A percentile compares a stretch with the other conserved stretches of the same genome.
Evolutionary conservation across 192 early-diverging fungal species (phyloP).

Genomic region (Piromyces sp.): DNA sequence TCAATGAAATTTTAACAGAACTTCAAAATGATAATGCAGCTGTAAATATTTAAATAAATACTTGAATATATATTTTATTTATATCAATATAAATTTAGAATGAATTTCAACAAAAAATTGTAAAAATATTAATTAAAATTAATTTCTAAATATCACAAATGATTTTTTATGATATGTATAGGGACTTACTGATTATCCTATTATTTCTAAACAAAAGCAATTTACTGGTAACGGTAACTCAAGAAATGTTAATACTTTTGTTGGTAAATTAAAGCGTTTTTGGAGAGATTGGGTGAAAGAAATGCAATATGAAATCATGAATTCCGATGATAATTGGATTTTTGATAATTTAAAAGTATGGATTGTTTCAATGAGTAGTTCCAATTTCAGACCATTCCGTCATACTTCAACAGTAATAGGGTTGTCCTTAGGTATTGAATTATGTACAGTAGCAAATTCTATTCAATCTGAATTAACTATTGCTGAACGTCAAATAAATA

Average conservation of each 20-base stretch:
- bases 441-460: constrained; percentile 50
- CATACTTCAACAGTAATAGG: constrained; percentile 66
- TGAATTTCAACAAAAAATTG: no score
- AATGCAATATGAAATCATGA: constrained; percentile 15
- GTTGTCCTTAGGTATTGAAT: constrained; percentile 40
- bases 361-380: constrained; percentile 29
- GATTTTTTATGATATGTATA: no score
- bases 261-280: constrained; percentile 48
- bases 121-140: no score
- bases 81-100: no score
- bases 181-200: constrained; percentile 49
- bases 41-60: constrained; percentile 16
- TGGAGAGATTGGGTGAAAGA: constrained; percentile 17
- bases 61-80: no score
- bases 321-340: constrained; percentile 22
- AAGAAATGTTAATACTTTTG: constrained; percentile 46
- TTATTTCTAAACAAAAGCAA: constrained; percentile 39
- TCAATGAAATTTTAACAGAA: constrained; percentile 28
- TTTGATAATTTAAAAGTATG: constrained; percentile 17
- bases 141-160: no score
- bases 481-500: constrained; percentile 48
- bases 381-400: constrained; percentile 70
- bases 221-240: constrained; percentile 4
- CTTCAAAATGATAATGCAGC: constrained; percentile 39
- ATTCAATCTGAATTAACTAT: constrained; percentile 38